phyloP scores from a whole-genome alignment of 176 grass and related monocot species.

The Dactylis glomerata region DNA sequence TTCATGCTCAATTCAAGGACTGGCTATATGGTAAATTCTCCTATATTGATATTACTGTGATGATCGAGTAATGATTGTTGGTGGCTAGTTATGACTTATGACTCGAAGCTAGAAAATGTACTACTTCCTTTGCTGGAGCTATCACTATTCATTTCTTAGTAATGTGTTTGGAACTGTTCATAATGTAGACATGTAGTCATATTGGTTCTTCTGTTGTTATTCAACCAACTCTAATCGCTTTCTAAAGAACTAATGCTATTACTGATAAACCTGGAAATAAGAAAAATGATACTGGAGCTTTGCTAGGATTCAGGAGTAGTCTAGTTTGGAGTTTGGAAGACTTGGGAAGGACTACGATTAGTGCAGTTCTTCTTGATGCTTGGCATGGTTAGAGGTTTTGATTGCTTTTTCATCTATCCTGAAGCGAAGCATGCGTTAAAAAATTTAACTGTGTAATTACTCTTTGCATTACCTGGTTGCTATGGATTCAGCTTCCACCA shows the following conservation, averaged over 20 bases:
- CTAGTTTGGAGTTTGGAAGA: background rate
- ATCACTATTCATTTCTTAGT: constrained; percentile 11
- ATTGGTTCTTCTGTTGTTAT: background rate
- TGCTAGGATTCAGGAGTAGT: background rate
- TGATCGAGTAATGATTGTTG: constrained; percentile 5
- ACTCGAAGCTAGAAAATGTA: constrained; percentile 8
- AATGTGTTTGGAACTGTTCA: background rate
- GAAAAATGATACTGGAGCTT: background rate
- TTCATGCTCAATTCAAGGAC: constrained; percentile 95
- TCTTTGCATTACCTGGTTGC: background rate
- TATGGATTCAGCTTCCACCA: background rate
- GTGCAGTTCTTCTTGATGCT: background rate
- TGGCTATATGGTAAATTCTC: constrained; percentile 87
- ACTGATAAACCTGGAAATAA: background rate
- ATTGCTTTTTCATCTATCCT: background rate
- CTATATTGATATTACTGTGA: constrained; percentile 6
- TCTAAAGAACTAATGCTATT: background rate
- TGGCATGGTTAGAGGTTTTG: background rate
- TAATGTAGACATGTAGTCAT: background rate
- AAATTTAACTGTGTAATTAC: background rate
- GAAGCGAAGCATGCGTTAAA: background rate
- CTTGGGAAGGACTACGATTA: background rate
- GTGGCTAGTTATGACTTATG: background rate
- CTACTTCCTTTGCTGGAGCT: background rate
- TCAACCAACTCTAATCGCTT: background rate